phyloP scores from a whole-genome alignment of 306 rosid genomes.

The Fragaria vesca region DNA sequence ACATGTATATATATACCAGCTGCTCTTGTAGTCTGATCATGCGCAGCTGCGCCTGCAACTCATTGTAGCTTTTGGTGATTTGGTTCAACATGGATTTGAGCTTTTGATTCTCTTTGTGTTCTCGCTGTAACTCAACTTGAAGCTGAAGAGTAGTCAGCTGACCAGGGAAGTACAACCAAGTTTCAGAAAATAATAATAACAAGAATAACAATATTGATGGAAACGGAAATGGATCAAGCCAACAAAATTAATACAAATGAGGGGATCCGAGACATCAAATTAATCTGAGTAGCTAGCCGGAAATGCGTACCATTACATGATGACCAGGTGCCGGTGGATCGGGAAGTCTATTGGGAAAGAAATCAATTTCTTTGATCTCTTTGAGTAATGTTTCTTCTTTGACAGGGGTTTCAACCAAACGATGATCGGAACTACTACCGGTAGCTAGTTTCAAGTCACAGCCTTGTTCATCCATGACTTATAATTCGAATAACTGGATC shows the following conservation, averaged over 20 bases:
- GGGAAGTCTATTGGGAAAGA: not conserved
- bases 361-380: not conserved
- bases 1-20: not conserved
- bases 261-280: not conserved
- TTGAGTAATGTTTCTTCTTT: not conserved
- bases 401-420: not conserved
- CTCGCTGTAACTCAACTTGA: slow-evolving; percentile 4
- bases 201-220: not conserved
- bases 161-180: not conserved
- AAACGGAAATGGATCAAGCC: not conserved
- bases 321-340: not conserved
- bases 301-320: not conserved
- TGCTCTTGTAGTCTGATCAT: not conserved
- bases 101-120: not conserved
- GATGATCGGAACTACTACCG: not conserved
- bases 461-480: not conserved
- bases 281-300: not conserved
- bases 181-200: not conserved
- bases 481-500: not conserved
- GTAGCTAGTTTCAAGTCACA: not conserved
- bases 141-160: not conserved
- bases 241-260: not conserved
- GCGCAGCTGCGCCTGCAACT: slow-evolving; percentile 7
- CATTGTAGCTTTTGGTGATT: not conserved
- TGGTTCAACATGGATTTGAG: slow-evolving; percentile 2